Conservation (phyloP, 2,329 filamentous ascomycete species). For the Aspergillus amoenus region DNA sequence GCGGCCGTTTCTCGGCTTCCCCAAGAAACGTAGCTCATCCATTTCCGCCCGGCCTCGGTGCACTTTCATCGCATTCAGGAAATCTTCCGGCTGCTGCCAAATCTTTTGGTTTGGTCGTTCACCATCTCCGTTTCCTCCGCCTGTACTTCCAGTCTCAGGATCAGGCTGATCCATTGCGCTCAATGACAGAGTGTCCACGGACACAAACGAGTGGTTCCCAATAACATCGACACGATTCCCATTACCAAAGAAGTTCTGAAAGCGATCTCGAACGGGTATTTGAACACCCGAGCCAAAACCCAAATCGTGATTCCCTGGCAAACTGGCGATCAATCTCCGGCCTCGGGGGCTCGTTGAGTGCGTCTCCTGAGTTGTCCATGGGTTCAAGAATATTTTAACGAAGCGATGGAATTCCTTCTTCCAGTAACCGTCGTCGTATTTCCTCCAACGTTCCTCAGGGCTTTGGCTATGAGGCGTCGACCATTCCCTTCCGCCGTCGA, state of each 20-base stretch:
- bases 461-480: constrained; percentile 63
- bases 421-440: constrained; percentile 83
- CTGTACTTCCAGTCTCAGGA: constrained; percentile 45
- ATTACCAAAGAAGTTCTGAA: constrained; percentile 84
- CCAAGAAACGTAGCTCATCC: constrained; percentile 66
- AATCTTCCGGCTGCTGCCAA: constrained; percentile 73
- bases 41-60: constrained; percentile 67
- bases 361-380: constrained; percentile 61
- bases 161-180: constrained; percentile 68
- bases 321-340: constrained; percentile 75
- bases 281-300: constrained; percentile 88
- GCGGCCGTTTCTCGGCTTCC: constrained; percentile 58
- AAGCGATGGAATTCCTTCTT: constrained; percentile 82
- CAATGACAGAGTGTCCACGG: constrained; percentile 82
- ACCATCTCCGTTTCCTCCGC: constrained; percentile 47
- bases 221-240: constrained; percentile 88
- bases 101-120: constrained; percentile 60
- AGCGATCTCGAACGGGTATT: constrained; percentile 74
- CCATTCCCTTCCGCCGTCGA: constrained; percentile 96
- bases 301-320: constrained; percentile 94
- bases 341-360: constrained; percentile 62
- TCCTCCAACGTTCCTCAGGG: constrained; percentile 67
- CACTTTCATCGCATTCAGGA: constrained; percentile 66
- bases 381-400: constrained; percentile 75
- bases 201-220: constrained; percentile 94